Evolutionary conservation across 805 yeast genomes (phyloP), one percentile per base, ranked within the genome.

Genomic region (Cyberlindnera mississippiensis): DNA sequence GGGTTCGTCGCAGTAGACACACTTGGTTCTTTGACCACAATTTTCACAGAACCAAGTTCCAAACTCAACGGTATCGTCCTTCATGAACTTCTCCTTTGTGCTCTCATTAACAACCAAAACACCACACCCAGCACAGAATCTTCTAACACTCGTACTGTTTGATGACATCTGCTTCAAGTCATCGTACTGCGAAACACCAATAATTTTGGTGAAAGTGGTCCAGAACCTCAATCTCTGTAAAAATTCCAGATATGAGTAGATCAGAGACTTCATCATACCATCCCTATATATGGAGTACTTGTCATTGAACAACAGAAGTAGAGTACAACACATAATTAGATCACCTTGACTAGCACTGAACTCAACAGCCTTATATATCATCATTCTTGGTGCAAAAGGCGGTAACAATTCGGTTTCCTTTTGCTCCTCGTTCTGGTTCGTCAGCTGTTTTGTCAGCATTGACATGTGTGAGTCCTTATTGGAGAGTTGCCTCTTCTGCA

Each of bases 11-110:
- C 97, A 90, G 46, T 81, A 76, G 20, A 81, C 71, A 61, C 97
- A 90, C 24, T 42, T 50, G 28, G 47, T 46, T 39, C 50, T 47
- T 8, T 38, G 41, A n/a, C 79, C 73, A 60, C 97, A 90, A 17
- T 69, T 71, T 40, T 80, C 87, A 64, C 97, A 90, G 60, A 82
- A 85, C 96, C 96, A 89, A 52, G 73, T 80, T 1, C 95, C 96
- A 53, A 78, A 76, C 28, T 59, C 61, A 15, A 64, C 63, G 0
- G 55, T 59, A 10, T 63, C 59, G 28, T 61, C 60, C 3, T 54
- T 55, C 12, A 51, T 44, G 37, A 50, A 53, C 31, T 60, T 67
- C 14, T 62, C 66, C 52, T 77, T 79, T 4, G 79, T 67, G 6
- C 54, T 51, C 48, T 82, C 89, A 59, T 84, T 83, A 9, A 75